Evolutionary conservation across 352 stramenopile species (phyloP), one percentile per base, ranked within the genome.

Genomic region (Globisporangium rhizosaccharum): DNA sequence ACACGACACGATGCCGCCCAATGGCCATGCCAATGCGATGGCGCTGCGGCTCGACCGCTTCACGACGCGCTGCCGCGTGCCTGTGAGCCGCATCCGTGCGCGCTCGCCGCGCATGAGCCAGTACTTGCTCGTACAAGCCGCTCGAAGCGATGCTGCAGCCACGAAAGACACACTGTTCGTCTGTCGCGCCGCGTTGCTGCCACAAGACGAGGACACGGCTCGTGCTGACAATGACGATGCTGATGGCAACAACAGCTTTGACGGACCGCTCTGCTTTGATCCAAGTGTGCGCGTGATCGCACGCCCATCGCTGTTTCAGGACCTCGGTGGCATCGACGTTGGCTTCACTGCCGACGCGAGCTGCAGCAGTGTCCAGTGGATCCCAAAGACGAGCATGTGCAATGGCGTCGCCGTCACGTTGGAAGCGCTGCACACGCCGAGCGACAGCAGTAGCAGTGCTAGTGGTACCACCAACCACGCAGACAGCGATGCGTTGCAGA

Each of bases 1-100:
- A 47, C 11, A 23, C 41, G 5, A 47, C 41, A 47, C 15, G 14
- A 14, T 9, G 18, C 41, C 41, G 18, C 9, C 37, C 9, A 20
- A 47, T 20, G 25, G 33, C 33, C 33, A 39, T 39, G 33, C 5
- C 30, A 2, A 39, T 39, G 33, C 33, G 6, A 12, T 12, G 33
- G 33, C 33, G 33, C 33, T 44, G 59, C 62, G 46, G 3, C 55
- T 68, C 51, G 72, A 85, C 49, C 63, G 71, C 55, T 90, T 89
- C 68, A 87, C 80, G 14, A 67, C 67, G 59, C 76, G 83, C 30
- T 90, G 69, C 61, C 71, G 80, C 23, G 44, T 90, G 25, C 72
- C 77, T 3, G 28, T 68, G 25, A 49, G 41, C 3, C 42, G 63
- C 55, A 56, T 90, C 30, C 67, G 64, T 46, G 56, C 56, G 3